A percentile compares a stretch with the other conserved stretches of the same genome.
phyloP scores from a whole-genome alignment of 2,329 filamentous ascomycete genomes.

The Aspergillus texensis region DNA sequence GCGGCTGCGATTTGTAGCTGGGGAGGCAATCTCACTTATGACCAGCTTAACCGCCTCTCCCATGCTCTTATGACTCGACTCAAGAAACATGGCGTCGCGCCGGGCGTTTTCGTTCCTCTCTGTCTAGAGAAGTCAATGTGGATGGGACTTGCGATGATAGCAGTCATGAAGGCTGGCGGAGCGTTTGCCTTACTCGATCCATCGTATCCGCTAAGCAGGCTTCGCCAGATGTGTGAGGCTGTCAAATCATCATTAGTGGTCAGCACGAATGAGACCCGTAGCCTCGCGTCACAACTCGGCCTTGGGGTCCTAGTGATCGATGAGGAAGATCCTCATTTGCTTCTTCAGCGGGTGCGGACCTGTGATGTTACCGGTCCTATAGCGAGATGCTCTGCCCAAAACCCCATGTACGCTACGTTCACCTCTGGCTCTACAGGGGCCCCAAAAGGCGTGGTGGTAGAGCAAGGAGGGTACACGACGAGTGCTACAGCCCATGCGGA shows the following conservation, averaged over 20 bases:
- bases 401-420: background rate
- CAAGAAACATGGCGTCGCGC: background rate
- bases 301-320: background rate
- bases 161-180: background rate
- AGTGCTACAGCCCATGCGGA: background rate
- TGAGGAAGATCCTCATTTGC: too few relatives aligned
- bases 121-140: background rate
- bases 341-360: too few relatives aligned
- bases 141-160: background rate
- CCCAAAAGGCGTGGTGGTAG: background rate
- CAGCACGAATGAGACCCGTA: background rate
- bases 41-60: too few relatives aligned
- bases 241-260: background rate
- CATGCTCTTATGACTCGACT: too few relatives aligned
- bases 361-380: too few relatives aligned
- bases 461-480: background rate
- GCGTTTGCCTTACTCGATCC: background rate
- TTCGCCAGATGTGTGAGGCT: background rate
- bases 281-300: background rate
- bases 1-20: too few relatives aligned
- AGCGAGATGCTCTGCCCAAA: background rate
- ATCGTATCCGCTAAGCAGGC: background rate
- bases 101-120: background rate
- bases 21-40: too few relatives aligned
- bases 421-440: background rate